Evolutionary conservation across 345 rosid genomes (phyloP).

Genomic region (Stellera chamaejasme): DNA sequence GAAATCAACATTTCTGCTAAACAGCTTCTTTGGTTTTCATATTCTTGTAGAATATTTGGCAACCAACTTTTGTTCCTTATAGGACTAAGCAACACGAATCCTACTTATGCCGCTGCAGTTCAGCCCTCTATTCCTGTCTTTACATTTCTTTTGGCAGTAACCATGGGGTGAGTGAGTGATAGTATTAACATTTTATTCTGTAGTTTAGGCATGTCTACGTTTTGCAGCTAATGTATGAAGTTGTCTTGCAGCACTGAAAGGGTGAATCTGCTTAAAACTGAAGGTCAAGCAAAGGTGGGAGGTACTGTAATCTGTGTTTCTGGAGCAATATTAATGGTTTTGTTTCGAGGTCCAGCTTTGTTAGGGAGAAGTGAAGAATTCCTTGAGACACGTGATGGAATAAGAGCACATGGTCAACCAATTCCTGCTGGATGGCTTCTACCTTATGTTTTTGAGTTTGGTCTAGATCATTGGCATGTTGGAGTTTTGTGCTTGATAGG

Average conservation of each 20-base stretch:
- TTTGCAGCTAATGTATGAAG: conserved; percentile 5
- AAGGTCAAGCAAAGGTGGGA: conserved; percentile 76
- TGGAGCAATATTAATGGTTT: conserved; percentile 73
- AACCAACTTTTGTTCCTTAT: conserved; percentile 83
- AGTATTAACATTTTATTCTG: background rate
- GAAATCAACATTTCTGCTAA: background rate
- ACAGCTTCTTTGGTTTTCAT: conserved; percentile 5
- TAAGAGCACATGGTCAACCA: conserved; percentile 74
- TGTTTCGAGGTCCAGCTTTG: conserved; percentile 73
- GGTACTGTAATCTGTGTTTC: conserved; percentile 73
- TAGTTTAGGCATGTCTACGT: background rate
- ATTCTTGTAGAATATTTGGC: conserved; percentile 67
- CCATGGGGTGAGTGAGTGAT: conserved; percentile 62
- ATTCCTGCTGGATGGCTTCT: conserved; percentile 72
- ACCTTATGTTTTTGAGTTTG: conserved; percentile 42
- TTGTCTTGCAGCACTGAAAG: conserved; percentile 82
- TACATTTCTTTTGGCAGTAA: conserved; percentile 73
- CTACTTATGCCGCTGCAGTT: conserved; percentile 87
- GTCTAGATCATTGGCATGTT: conserved; percentile 63
- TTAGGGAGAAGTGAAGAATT: conserved; percentile 45
- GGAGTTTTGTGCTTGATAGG: conserved; percentile 93
- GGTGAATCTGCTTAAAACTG: conserved; percentile 52
- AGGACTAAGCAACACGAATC: conserved; percentile 88
- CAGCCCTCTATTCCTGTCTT: conserved; percentile 93
- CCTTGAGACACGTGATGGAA: conserved; percentile 38